Base-by-base conservation (phyloP, 2,329 filamentous ascomycete species). In the Atkinsonella texensis region DNA sequence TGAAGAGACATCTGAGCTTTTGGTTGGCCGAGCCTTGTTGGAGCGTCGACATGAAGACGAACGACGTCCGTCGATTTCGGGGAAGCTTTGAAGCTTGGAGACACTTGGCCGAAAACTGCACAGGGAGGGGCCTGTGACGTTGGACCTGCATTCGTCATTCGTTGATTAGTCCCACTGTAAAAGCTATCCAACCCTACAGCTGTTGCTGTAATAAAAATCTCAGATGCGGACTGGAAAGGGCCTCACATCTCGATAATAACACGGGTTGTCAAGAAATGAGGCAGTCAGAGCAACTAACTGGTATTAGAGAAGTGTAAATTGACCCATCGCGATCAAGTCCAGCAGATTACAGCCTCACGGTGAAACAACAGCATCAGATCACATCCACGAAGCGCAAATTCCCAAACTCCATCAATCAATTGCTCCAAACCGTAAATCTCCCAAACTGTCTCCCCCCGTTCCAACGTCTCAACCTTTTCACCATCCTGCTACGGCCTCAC, bases 1-100 rank as follows among this genome's bases (percentile, higher is more conserved):
- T 82, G 70, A 69, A 83, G 67, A 63, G 83, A 74, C 72, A 79
- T 79, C 60, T 35, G 40, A 20, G 31, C 6, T 46, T 33, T 28
- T 28, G 20, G 20, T 23, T 5, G 5, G 20, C 20, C 20, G 20
- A 23, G 20, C 20, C 20, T 23, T 23, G 20, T 3, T 23, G 20
- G n/a, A 15, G 2, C 13, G 49, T 48, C 18, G 39, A 38, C 48
- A 33, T 18, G 28, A 5, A 7, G 44, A 28, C n/a, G 31, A 15
- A 17, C 31, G 43, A 32, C 43, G 9, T 32, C n/a, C 15, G 7
- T 23, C n/a, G 15, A 28, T 33, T 11, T n/a, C 2, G 10, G 20
- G 11, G 15, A 42, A 39, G 38, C 42, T 48, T 49, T 43, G 47
- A n/a, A n/a, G 40, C 15, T 42, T 42, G 15, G 8, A 45, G 23